Conservation (phyloP, 352 stramenopile genomes). For the Phytophthora tentaculata region DNA sequence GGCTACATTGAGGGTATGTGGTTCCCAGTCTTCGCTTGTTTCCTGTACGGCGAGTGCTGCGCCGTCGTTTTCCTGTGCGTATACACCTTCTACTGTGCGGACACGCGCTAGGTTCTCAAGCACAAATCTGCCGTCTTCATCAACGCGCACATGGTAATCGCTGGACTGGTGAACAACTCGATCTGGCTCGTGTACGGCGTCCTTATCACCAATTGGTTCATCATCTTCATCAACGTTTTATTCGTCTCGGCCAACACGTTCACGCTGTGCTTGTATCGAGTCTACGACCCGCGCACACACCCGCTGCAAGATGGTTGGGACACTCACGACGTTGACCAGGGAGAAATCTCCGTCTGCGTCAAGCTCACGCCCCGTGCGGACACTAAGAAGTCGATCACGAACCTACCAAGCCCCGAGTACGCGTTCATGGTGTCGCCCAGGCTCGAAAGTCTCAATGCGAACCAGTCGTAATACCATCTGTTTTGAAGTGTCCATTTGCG, state of each 20-base stretch:
- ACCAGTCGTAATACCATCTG: background rate
- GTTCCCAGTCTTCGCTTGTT: constrained; percentile 52
- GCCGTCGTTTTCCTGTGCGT: constrained; percentile 48
- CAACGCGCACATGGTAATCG: constrained; percentile 56
- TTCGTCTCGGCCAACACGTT: constrained; percentile 42
- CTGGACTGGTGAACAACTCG: constrained; percentile 52
- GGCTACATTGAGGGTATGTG: constrained; percentile 50
- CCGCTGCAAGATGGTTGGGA: constrained; percentile 26
- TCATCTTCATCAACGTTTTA: constrained; percentile 42
- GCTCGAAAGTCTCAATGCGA: constrained; percentile 3
- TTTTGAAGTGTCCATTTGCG: constrained; percentile 3
- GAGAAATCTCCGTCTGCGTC: constrained; percentile 20
- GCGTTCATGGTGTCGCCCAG: constrained; percentile 20
- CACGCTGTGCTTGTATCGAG: constrained; percentile 37
- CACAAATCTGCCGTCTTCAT: constrained; percentile 54
- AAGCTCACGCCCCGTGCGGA: constrained; percentile 19
- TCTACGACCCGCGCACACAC: constrained; percentile 38
- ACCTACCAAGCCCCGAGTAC: constrained; percentile 29
- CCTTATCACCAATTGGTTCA: constrained; percentile 46
- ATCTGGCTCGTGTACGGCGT: constrained; percentile 47
- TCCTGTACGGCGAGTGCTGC: constrained; percentile 44
- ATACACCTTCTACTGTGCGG: constrained; percentile 62
- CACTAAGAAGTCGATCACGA: constrained; percentile 25
- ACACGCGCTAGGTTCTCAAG: constrained; percentile 46
- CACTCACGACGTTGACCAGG: background rate